phyloP scores from a whole-genome alignment of 2,329 filamentous ascomycete genomes.

The Xylariales sp. region DNA sequence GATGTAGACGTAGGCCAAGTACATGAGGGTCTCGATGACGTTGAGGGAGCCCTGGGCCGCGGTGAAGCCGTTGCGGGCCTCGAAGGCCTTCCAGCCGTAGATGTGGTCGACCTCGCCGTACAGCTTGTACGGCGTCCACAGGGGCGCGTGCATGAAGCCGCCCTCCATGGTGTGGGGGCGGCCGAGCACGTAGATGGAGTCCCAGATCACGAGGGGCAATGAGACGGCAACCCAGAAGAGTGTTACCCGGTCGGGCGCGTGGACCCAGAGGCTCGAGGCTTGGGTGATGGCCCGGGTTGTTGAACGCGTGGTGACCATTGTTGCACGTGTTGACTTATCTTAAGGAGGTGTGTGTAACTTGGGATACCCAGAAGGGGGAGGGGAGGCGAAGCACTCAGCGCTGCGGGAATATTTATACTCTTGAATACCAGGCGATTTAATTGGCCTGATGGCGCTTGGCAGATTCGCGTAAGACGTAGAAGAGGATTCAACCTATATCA shows the following conservation, averaged over 20 bases:
- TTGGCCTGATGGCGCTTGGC: too few relatives aligned
- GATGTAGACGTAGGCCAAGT: constrained; percentile 49
- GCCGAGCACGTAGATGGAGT: constrained; percentile 72
- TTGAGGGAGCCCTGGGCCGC: constrained; percentile 70
- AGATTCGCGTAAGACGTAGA: too few relatives aligned
- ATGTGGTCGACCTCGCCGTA: constrained; percentile 78
- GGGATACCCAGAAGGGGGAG: neutral
- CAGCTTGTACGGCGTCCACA: constrained; percentile 75
- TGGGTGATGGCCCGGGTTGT: constrained; percentile 7
- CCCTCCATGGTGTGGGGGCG: constrained; percentile 81
- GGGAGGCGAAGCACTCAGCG: neutral
- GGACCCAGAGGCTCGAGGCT: constrained; percentile 28
- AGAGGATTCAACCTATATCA: too few relatives aligned
- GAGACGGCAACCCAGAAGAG: constrained; percentile 71
- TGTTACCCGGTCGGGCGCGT: constrained; percentile 40
- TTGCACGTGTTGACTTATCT: constrained; percentile 1
- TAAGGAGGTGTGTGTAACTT: neutral
- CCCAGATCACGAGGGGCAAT: constrained; percentile 77
- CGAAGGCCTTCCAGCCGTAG: constrained; percentile 72
- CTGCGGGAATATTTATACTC: too few relatives aligned
- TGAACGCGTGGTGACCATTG: constrained; percentile 26
- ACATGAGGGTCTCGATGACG: constrained; percentile 61
- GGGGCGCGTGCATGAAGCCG: constrained; percentile 63
- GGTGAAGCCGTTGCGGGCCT: constrained; percentile 69
- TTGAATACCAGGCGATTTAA: too few relatives aligned